Evolutionary conservation across 805 yeast species (phyloP), one percentile per base, ranked within the genome.

Genomic region (Jamesozyma piceae): DNA sequence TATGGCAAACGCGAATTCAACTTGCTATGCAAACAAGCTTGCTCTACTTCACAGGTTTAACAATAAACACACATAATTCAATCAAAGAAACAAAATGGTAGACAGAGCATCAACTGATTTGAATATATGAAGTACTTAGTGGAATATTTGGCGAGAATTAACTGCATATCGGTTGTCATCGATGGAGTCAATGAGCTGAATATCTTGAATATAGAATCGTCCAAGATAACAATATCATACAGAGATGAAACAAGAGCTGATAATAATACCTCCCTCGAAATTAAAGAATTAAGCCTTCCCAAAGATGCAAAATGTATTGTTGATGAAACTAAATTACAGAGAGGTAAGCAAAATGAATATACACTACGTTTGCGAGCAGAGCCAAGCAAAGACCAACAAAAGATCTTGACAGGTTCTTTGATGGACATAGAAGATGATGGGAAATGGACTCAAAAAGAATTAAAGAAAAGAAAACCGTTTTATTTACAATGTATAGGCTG

Each of bases 361-460:
- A 3, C 36, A 13, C 31, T 50, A 11, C 39, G 52, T 14, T 41
- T 52, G 26, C 51, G 37, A 21, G 37, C 48, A 2, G 27, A 19
- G 11, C 17, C 38, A 13, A 29, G 32, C 19, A 22, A 37, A 8
- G 13, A 18, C 13, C 24, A n/a, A 8, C 6, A 3, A n/a, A 35
- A 43, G 14, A 44, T 52, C 51, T 35, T 47, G 40, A 39, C 42
- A 13, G 45, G 47, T 18, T 8, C 18, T 39, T 34, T 37, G 3
- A 14, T 29, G 33, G 30, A 18, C 5, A 10, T n/a, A 20, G 22
- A 15, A 14, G 41, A 38, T 18, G 50, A 46, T 15, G 51, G 48
- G 30, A 55, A 50, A 39, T 58, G 63, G 63, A 46, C 49, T 27
- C 54, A 52, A 33, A 50, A 40, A 38, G 50, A 51, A 22, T 43